Evolutionary conservation across 2,329 filamentous ascomycete genomes (phyloP).

Genomic region (Curvularia lunata): DNA sequence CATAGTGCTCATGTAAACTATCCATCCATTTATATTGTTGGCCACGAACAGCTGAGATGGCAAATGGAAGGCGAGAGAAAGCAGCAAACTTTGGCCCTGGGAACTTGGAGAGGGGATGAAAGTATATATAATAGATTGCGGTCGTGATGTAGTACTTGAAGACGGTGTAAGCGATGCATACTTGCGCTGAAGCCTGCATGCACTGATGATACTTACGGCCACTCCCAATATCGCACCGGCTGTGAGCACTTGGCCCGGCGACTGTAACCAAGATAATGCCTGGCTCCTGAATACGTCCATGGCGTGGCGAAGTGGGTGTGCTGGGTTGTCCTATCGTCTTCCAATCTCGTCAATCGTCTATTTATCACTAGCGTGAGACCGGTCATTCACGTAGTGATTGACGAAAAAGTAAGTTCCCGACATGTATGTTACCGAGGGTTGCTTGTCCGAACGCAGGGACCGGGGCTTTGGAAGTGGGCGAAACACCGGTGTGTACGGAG

Average conservation of each 20-base stretch:
- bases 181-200: not conserved
- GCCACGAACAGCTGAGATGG: conserved; percentile 5
- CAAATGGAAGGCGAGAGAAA: conserved; percentile 12
- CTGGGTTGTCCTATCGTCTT: not conserved
- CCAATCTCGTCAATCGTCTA: not conserved
- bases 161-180: not conserved
- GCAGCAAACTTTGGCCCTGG: conserved; percentile 6
- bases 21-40: conserved; percentile 11
- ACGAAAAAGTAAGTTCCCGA: not conserved
- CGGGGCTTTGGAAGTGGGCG: not conserved
- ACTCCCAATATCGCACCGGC: conserved; percentile 1
- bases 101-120: conserved; percentile 6
- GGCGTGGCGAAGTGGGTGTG: not conserved
- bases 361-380: not conserved
- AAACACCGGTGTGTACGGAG: not conserved
- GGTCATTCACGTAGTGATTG: not conserved
- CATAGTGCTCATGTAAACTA: conserved; percentile 17
- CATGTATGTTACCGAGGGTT: conserved; percentile 1
- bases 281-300: not conserved
- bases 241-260: not conserved
- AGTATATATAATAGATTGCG: conserved; percentile 2
- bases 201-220: not conserved
- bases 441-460: not conserved
- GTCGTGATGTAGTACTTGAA: conserved; percentile 3
- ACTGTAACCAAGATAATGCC: not conserved